Evolutionary conservation across 148 eudicot species (phyloP), one percentile per base, ranked within the genome.

Genomic region (Rhododendron henanense): DNA sequence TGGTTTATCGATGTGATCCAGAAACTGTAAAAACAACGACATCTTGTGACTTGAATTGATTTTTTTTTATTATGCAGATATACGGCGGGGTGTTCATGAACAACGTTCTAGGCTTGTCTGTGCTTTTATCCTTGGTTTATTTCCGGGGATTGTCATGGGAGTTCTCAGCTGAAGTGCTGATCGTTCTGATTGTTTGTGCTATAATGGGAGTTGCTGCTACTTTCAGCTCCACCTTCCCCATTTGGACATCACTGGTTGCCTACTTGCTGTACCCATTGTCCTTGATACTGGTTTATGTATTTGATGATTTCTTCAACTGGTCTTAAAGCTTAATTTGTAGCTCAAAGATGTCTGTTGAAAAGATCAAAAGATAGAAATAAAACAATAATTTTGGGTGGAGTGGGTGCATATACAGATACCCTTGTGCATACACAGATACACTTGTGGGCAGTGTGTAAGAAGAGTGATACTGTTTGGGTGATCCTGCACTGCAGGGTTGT

Each of bases 1-100:
- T 4, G 19, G 28, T 21, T n/a, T 77, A 77, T 19, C 19, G 5
- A 44, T 75, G 47, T 41, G 25, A 41, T 39, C 45, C 50, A 8
- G 19, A 21, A 39, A 77, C 80, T 0, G 6, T 41, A 8, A 18
- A 41, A 35, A 74, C 16, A 39, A 15, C 18, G 13, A 21, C 6
- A 25, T 11, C 7, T 33, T 33, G 55, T 81, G 65, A 90, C 87
- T 41, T 6, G 44, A n/a, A 14, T 39, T 37, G 73, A 44, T 84
- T 53, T 45, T 63, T 2, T 63, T 37, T 47, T 13, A 37, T 84
- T 67, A 18, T 85, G 83, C 92, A 91, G 92, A 89, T 91, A 25
- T 88, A 91, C 41, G 89, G 89, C 35, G 87, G 84, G 71, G 91
- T 91, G 55, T 84, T 88, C 78, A 88, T 88, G 93, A 91, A 89